Evolutionary conservation across 495 filamentous ascomycete species (phyloP).

Genomic region (Xanthoparmelia taractica): DNA sequence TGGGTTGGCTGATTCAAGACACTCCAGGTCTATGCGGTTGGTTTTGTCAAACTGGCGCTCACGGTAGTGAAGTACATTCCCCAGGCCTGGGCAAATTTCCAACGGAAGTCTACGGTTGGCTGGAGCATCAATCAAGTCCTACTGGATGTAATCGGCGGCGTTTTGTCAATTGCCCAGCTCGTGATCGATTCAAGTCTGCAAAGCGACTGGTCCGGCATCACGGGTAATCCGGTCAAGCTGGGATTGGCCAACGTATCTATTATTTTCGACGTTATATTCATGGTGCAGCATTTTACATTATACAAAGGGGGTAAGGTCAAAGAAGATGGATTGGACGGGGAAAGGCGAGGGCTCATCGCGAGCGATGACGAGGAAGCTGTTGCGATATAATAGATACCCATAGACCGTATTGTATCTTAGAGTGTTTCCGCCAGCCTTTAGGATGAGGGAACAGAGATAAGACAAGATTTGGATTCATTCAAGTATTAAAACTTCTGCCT

Average conservation of each 20-base stretch:
- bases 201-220: slow-evolving; percentile 78
- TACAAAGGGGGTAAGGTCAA: slow-evolving; percentile 41
- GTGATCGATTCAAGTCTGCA: slow-evolving; percentile 78
- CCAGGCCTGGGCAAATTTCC: slow-evolving; percentile 74
- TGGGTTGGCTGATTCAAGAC: not conserved
- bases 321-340: slow-evolving; percentile 13
- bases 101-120: slow-evolving; percentile 71
- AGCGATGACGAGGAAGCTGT: slow-evolving; percentile 13
- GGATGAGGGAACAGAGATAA: too few relatives aligned
- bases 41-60: slow-evolving; percentile 81
- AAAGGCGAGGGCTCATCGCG: slow-evolving; percentile 13
- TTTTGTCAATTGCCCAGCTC: slow-evolving; percentile 76
- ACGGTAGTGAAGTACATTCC: slow-evolving; percentile 89
- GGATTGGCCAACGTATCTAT: slow-evolving; percentile 74
- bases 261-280: slow-evolving; percentile 78
- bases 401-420: not conserved
- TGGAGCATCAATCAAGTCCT: slow-evolving; percentile 83
- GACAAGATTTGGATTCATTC: too few relatives aligned
- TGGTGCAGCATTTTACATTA: slow-evolving; percentile 77
- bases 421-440: too few relatives aligned
- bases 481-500: too few relatives aligned
- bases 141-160: slow-evolving; percentile 73
- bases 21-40: slow-evolving; percentile 64
- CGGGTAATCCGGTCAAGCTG: slow-evolving; percentile 88
- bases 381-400: slow-evolving; percentile 15